Conservation (phyloP, 1,284 basidiomycete genomes). For the Boletellus sp. region DNA sequence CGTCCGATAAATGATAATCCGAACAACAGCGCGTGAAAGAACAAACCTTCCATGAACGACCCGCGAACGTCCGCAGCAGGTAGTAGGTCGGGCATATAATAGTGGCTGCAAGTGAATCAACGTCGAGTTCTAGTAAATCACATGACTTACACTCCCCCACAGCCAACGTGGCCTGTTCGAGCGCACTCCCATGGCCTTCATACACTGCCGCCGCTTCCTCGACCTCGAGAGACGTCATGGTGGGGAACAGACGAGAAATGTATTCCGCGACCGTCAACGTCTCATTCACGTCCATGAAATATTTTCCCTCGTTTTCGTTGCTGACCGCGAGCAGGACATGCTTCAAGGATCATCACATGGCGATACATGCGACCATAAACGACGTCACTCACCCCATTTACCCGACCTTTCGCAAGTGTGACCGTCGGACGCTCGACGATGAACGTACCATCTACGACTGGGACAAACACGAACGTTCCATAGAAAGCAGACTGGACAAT, state of each 20-base stretch:
- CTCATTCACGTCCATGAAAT: constrained; percentile 14
- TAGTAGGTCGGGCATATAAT: constrained; percentile 19
- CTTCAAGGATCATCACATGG: constrained; percentile 5
- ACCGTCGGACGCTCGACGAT: constrained; percentile 32
- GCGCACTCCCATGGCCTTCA: constrained; percentile 5
- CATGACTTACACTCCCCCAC: constrained; percentile 21
- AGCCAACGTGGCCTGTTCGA: constrained; percentile 13
- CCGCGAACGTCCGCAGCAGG: constrained; percentile 15
- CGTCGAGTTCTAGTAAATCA: too few relatives aligned
- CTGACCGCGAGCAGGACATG: constrained; percentile 8
- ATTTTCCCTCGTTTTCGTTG: constrained; percentile 20
- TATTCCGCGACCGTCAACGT: constrained; percentile 15
- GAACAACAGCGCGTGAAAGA: not conserved
- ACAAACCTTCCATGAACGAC: constrained; percentile 22
- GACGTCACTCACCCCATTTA: constrained; percentile 10
- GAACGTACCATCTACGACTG: constrained; percentile 35
- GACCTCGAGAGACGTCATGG: constrained; percentile 9
- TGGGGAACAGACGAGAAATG: constrained; percentile 23
- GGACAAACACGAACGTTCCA: constrained; percentile 29
- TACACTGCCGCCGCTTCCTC: constrained; percentile 13
- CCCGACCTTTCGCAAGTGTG: constrained; percentile 21
- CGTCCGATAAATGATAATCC: not conserved
- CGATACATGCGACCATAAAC: not conserved
- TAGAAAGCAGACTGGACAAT: constrained; percentile 22
- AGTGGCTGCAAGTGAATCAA: too few relatives aligned